phyloP scores from a whole-genome alignment of 2,329 filamentous ascomycete genomes.

The Emydomyces testavorans region DNA sequence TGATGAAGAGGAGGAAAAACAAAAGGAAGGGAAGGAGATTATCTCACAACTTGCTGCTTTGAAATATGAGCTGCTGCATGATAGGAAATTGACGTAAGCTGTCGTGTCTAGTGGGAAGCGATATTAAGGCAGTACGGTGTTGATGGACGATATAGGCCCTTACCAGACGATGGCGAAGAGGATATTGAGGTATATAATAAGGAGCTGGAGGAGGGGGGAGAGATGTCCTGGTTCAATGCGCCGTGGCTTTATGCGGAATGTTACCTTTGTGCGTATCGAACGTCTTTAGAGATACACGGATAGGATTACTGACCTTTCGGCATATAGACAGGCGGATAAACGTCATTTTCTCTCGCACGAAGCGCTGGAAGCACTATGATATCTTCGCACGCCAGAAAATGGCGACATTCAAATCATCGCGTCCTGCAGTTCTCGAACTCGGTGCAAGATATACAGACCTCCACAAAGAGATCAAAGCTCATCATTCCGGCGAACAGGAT shows the following conservation, averaged over 20 bases:
- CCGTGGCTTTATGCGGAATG: slow-evolving; percentile 90
- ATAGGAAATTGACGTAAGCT: slow-evolving; percentile 65
- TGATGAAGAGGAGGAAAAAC: slow-evolving; percentile 42
- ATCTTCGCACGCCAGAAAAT: slow-evolving; percentile 84
- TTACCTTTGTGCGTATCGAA: slow-evolving; percentile 55
- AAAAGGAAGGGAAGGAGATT: slow-evolving; percentile 74
- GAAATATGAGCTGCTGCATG: slow-evolving; percentile 92
- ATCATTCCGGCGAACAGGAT: slow-evolving; percentile 38
- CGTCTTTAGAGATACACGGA: not conserved
- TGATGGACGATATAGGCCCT: slow-evolving; percentile 42
- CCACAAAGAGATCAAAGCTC: slow-evolving; percentile 52
- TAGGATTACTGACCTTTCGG: not conserved
- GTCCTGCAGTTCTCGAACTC: slow-evolving; percentile 71
- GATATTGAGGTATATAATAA: slow-evolving; percentile 77
- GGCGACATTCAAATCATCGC: slow-evolving; percentile 81
- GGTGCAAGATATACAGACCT: slow-evolving; percentile 68
- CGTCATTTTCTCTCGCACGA: slow-evolving; percentile 63
- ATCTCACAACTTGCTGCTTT: slow-evolving; percentile 65
- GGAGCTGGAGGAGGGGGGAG: slow-evolving; percentile 63
- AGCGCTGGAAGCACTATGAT: slow-evolving; percentile 82
- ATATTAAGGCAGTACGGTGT: not conserved
- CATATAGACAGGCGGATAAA: slow-evolving; percentile 56
- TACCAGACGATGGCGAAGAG: slow-evolving; percentile 62
- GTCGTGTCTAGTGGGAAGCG: not conserved
- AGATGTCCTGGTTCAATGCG: slow-evolving; percentile 67